Evolutionary conservation across 164 flowering plant species (phyloP).

Genomic region (Paratinospora sagittata): DNA sequence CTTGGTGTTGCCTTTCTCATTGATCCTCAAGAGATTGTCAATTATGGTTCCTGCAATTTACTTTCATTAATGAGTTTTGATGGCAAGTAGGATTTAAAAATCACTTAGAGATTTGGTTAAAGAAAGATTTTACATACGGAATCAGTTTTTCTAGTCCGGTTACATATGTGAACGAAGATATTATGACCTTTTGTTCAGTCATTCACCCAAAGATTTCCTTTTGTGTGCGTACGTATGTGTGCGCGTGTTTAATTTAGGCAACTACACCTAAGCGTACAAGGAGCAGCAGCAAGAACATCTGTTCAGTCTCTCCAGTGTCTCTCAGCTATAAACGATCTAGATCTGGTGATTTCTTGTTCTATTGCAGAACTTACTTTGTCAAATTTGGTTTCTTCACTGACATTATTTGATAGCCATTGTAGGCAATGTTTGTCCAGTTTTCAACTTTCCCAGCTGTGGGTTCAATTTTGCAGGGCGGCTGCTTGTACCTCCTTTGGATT

Average conservation of each 20-base stretch:
- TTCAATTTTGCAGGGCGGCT: too few species aligned
- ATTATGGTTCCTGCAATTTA: neutral
- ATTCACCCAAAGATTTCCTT: neutral
- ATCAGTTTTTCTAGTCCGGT: too few species aligned
- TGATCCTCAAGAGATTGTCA: neutral
- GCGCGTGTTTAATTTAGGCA: conserved; percentile 15
- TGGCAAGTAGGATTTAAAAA: too few species aligned
- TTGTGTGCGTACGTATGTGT: too few species aligned
- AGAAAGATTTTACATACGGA: too few species aligned
- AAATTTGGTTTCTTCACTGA: too few species aligned
- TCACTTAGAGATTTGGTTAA: too few species aligned
- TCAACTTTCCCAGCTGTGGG: conserved; percentile 1
- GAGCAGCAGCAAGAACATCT: conserved; percentile 12
- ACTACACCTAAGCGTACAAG: conserved; percentile 5
- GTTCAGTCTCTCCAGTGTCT: conserved; percentile 27
- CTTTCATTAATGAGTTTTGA: too few species aligned
- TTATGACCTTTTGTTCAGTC: neutral
- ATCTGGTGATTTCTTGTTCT: conserved; percentile 32
- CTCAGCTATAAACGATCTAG: conserved; percentile 35
- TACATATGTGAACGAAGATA: neutral
- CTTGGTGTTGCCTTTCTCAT: neutral
- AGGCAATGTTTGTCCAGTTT: conserved; percentile 7
- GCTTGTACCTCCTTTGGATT: too few species aligned
- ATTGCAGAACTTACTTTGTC: too few species aligned
- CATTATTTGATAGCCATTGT: neutral